These are phyloP conservation scores for Domatiomyces globalis DNA, from an alignment of 2,329 filamentous ascomycete genomes.

Conservation along the genomic window DNA sequence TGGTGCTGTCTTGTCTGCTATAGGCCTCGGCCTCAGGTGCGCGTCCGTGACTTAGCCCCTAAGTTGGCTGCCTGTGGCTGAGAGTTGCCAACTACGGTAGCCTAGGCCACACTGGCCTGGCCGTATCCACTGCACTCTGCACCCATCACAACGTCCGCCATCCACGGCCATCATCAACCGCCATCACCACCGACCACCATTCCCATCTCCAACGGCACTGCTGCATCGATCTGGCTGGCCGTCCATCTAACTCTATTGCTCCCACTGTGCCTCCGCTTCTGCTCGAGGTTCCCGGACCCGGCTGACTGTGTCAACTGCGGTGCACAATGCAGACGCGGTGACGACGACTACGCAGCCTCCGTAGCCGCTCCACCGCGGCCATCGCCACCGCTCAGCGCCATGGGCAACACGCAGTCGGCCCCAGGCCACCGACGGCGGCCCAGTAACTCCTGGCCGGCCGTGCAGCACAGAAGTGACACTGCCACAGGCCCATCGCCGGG, in stretches of 20 bases:
- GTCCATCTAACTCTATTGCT: not conserved
- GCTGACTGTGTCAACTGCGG: not conserved
- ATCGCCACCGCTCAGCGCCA: not conserved
- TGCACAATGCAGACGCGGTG: not conserved
- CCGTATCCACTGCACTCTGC: not conserved
- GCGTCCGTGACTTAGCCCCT: too few species aligned
- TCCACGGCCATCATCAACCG: too few species aligned
- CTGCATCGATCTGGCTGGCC: not conserved
- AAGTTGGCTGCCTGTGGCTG: too few species aligned
- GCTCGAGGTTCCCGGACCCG: too few species aligned
- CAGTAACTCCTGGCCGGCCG: not conserved
- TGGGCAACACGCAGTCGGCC: constrained; percentile 2
- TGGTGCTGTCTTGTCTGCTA: too few species aligned
- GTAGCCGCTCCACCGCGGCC: not conserved
- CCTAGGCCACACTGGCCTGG: too few species aligned
- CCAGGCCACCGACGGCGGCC: not conserved
- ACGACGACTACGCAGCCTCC: not conserved
- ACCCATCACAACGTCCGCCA: too few species aligned
- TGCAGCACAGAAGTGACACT: not conserved
- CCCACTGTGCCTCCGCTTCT: too few species aligned
- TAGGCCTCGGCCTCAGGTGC: too few species aligned
- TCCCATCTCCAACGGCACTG: not conserved
- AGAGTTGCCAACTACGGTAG: too few species aligned
- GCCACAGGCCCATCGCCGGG: not conserved
- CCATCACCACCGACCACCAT: too few species aligned